Conservation (phyloP, 306 rosid genomes). For the Senna siamea region DNA sequence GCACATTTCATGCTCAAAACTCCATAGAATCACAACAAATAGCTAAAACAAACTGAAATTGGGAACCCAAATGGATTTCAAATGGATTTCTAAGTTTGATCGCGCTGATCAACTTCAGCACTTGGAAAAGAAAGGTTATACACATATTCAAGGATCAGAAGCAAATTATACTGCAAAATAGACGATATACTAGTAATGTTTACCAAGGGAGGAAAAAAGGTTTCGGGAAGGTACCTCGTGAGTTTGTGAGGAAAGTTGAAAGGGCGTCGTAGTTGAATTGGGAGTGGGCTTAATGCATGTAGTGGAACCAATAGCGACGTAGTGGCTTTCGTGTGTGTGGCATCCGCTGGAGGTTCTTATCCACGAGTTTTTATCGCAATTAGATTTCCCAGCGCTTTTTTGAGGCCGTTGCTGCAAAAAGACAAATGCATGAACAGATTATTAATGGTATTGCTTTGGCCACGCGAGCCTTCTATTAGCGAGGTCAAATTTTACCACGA, state of each 20-base stretch:
- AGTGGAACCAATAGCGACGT: conserved; percentile 28
- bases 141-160: conserved; percentile 8
- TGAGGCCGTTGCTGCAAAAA: conserved; percentile 45
- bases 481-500: conserved; percentile 33
- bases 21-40: not conserved
- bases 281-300: conserved; percentile 42
- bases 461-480: conserved; percentile 48
- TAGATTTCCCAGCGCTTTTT: conserved; percentile 53
- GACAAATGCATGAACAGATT: conserved; percentile 31
- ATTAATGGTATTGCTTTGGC: conserved; percentile 38
- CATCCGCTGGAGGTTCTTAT: conserved; percentile 68
- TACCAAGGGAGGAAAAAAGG: not conserved
- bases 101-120: not conserved
- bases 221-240: conserved; percentile 45
- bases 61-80: not conserved
- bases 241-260: conserved; percentile 29
- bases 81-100: conserved; percentile 4
- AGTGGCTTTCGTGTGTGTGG: conserved; percentile 62
- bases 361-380: conserved; percentile 70
- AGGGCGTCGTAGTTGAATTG: conserved; percentile 44
- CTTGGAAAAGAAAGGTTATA: not conserved
- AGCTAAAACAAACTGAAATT: conserved; percentile 6
- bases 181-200: not conserved
- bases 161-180: conserved; percentile 3
- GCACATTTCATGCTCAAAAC: not conserved